Conservation (phyloP, 2,329 filamentous ascomycete species). For the Botrytis fabae region DNA sequence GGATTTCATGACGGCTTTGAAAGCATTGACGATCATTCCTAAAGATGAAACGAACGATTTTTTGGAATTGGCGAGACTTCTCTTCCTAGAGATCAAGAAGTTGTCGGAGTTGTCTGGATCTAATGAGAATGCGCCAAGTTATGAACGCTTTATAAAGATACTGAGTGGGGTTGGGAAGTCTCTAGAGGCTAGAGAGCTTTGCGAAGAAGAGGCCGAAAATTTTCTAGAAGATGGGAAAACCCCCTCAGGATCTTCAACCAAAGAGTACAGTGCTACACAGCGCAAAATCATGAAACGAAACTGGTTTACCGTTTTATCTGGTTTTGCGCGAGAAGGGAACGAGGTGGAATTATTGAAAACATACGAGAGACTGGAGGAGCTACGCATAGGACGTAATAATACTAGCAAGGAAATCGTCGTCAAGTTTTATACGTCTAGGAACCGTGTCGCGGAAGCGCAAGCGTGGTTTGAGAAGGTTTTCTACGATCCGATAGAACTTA, state of each 20-base stretch:
- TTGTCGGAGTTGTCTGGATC: slow-evolving; percentile 8
- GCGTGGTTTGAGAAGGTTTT: slow-evolving; percentile 62
- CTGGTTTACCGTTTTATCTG: slow-evolving; percentile 57
- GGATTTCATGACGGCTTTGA: slow-evolving; percentile 29
- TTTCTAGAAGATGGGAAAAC: background rate
- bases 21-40: slow-evolving; percentile 31
- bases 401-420: slow-evolving; percentile 57
- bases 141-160: slow-evolving; percentile 12
- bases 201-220: slow-evolving; percentile 11
- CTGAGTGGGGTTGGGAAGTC: slow-evolving; percentile 34
- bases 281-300: slow-evolving; percentile 36
- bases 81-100: slow-evolving; percentile 31
- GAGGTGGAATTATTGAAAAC: slow-evolving; percentile 59
- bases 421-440: slow-evolving; percentile 59
- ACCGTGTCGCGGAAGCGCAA: slow-evolving; percentile 62
- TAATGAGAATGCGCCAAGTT: slow-evolving; percentile 5
- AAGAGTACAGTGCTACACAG: background rate
- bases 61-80: slow-evolving; percentile 31
- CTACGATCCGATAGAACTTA: background rate
- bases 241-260: background rate
- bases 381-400: slow-evolving; percentile 48
- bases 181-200: slow-evolving; percentile 33
- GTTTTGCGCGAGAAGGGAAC: slow-evolving; percentile 61
- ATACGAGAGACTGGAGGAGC: slow-evolving; percentile 51
- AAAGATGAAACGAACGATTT: slow-evolving; percentile 27